These are phyloP conservation scores for Cercospora sp. DNA, from an alignment of 2,329 filamentous ascomycete species.

Conservation along the genomic window DNA sequence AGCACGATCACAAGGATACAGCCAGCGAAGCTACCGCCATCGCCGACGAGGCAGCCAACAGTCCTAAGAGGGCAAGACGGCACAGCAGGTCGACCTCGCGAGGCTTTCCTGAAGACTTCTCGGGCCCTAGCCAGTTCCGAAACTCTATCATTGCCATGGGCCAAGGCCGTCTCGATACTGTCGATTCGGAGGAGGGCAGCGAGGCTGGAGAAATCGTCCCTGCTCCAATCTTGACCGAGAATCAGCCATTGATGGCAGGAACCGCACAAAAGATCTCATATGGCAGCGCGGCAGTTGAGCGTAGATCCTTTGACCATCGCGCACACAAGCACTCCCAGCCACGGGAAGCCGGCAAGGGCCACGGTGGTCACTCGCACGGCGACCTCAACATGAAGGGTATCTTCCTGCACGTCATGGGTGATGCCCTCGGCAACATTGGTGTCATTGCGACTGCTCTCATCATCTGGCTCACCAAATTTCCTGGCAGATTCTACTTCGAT, in stretches of 20 bases:
- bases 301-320: conserved; percentile 41
- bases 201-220: conserved; percentile 43
- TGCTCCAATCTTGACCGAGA: conserved; percentile 3
- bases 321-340: conserved; percentile 80
- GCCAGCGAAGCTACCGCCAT: conserved; percentile 47
- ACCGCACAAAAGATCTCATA: conserved; percentile 37
- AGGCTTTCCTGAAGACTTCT: conserved; percentile 63
- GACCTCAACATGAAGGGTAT: conserved; percentile 93
- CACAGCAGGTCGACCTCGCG: conserved; percentile 63
- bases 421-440: conserved; percentile 82
- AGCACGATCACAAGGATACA: conserved; percentile 65
- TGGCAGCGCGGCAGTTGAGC: conserved; percentile 31
- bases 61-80: conserved; percentile 45
- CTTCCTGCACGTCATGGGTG: conserved; percentile 71
- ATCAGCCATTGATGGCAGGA: conserved; percentile 32
- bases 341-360: conserved; percentile 55
- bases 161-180: conserved; percentile 55
- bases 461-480: conserved; percentile 87
- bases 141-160: conserved; percentile 90
- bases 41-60: conserved; percentile 21
- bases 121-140: conserved; percentile 84
- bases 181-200: conserved; percentile 56
- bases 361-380: conserved; percentile 72
- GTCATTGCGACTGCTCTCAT: conserved; percentile 80
- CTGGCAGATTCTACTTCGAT: conserved; percentile 83